phyloP scores from a whole-genome alignment of 495 filamentous ascomycete species.

The Aspergillus bertholletiae region DNA sequence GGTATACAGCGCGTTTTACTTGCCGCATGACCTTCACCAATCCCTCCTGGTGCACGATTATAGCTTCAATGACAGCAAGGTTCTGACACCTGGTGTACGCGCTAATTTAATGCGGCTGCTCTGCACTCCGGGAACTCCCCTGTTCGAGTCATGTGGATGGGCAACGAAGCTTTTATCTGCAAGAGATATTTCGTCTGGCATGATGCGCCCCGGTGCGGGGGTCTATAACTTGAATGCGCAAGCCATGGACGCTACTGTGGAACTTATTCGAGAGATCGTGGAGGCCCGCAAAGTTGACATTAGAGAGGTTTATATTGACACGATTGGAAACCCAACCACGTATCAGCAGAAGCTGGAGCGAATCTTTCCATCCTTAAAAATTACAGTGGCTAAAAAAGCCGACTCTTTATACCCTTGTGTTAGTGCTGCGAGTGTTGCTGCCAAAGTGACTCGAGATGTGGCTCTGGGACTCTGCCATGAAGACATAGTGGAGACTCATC shows the following conservation, averaged over 20 bases:
- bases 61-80: constrained; percentile 91
- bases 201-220: constrained; percentile 61
- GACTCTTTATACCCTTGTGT: constrained; percentile 92
- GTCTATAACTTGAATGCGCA: constrained; percentile 96
- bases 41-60: constrained; percentile 71
- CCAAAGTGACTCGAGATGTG: constrained; percentile 91
- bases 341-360: constrained; percentile 84
- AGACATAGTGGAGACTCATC: constrained; percentile 27
- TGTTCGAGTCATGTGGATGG: constrained; percentile 73
- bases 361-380: constrained; percentile 72
- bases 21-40: constrained; percentile 63
- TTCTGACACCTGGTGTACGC: constrained; percentile 69
- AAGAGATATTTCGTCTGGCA: constrained; percentile 75
- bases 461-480: constrained; percentile 75
- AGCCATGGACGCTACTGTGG: constrained; percentile 92
- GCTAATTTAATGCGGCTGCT: constrained; percentile 71
- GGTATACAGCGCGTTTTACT: constrained; percentile 92
- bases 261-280: constrained; percentile 68
- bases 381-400: constrained; percentile 95
- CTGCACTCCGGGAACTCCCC: constrained; percentile 61
- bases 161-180: constrained; percentile 78
- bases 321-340: constrained; percentile 73
- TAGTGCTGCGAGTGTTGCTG: constrained; percentile 87
- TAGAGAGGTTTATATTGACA: constrained; percentile 90
- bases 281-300: constrained; percentile 74